Evolutionary conservation across 768 basidiomycete genomes (phyloP).

Genomic region (Mycena galericulata): DNA sequence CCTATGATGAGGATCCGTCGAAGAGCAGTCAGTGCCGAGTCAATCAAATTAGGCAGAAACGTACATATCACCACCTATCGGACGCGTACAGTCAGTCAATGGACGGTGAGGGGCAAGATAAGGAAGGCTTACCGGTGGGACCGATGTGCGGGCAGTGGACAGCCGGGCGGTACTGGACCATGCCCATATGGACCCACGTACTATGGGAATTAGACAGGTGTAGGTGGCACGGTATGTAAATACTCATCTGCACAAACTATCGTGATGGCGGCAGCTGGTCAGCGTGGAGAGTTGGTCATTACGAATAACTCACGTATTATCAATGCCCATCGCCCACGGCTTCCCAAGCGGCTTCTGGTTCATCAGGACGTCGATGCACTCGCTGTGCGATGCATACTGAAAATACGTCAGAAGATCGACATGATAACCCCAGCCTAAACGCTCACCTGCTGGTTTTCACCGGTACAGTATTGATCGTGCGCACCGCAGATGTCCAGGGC

Average conservation of each 20-base stretch:
- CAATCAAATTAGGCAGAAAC: background rate
- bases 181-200: constrained; percentile 6
- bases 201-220: background rate
- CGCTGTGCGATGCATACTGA: background rate
- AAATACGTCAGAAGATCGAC: too few relatives aligned
- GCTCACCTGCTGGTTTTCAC: constrained; percentile 6
- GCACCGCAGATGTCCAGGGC: too few relatives aligned
- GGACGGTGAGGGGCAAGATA: too few relatives aligned
- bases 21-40: background rate
- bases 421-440: too few relatives aligned
- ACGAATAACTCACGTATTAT: constrained; percentile 1
- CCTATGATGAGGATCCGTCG: background rate
- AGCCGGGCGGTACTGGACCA: constrained; percentile 2
- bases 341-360: constrained; percentile 7
- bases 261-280: background rate
- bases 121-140: background rate
- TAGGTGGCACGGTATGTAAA: background rate
- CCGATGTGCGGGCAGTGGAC: constrained; percentile 13
- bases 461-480: constrained; percentile 12
- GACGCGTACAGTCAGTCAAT: too few relatives aligned
- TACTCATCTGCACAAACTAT: constrained; percentile 4
- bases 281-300: background rate
- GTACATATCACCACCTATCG: constrained; percentile 18
- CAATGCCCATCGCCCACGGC: constrained; percentile 12
- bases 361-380: constrained; percentile 3